phyloP scores from a whole-genome alignment of 2,329 filamentous ascomycete species.

The Ophiostoma perfectum region DNA sequence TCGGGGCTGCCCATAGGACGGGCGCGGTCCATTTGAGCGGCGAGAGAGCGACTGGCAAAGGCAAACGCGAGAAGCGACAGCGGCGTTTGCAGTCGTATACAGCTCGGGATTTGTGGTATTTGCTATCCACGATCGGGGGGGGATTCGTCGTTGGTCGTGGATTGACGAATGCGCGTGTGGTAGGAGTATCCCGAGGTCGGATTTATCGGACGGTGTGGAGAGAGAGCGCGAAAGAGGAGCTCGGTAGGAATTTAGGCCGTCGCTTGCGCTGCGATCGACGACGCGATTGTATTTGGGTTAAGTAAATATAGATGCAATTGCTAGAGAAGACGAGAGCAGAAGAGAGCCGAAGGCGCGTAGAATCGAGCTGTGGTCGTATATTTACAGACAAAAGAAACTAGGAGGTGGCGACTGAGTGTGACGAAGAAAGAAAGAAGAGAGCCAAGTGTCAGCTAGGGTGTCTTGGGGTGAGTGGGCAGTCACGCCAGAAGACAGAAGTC shows the following conservation, averaged over 20 bases:
- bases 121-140: background rate
- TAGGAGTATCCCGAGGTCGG: background rate
- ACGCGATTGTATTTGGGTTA: background rate
- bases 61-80: background rate
- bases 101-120: background rate
- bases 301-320: background rate
- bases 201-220: background rate
- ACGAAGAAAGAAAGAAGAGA: background rate
- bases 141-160: background rate
- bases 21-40: constrained; percentile 41
- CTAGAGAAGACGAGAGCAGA: background rate
- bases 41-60: background rate
- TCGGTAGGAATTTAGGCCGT: background rate
- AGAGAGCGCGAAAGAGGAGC: constrained; percentile 5
- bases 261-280: background rate
- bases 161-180: background rate
- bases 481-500: background rate
- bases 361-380: background rate
- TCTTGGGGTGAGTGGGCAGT: background rate
- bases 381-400: no score
- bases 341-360: background rate
- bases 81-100: no score
- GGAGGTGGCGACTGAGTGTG: background rate
- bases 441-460: background rate
- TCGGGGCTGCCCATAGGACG: constrained; percentile 39